Evolutionary conservation across 768 basidiomycete genomes (phyloP).

Genomic region (Nidula microcarpa): DNA sequence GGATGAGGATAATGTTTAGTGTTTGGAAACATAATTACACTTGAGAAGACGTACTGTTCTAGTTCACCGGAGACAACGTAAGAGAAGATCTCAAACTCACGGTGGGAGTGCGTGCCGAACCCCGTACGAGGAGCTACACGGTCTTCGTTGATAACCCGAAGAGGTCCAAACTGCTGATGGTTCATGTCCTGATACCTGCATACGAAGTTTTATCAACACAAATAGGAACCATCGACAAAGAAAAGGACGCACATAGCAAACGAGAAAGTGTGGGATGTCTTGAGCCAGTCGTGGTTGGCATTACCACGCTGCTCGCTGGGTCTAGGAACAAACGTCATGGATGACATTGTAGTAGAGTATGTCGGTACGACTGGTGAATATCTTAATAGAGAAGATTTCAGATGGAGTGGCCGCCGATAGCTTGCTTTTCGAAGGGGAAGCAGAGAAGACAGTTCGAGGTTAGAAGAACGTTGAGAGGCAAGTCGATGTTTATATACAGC

Average conservation of each 20-base stretch:
- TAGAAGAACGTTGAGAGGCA: no score
- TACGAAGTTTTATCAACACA: not conserved
- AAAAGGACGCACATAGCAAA: slow-evolving; percentile 55
- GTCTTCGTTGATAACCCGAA: slow-evolving; percentile 93
- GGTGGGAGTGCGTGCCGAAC: slow-evolving; percentile 82
- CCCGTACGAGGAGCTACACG: slow-evolving; percentile 74
- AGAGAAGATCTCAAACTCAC: slow-evolving; percentile 89
- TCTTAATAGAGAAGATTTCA: no score
- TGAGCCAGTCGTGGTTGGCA: slow-evolving; percentile 83
- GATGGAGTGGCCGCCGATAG: no score
- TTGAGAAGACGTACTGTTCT: slow-evolving; percentile 60
- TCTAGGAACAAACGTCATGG: slow-evolving; percentile 44
- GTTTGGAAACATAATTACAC: not conserved
- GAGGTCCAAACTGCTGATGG: slow-evolving; percentile 62
- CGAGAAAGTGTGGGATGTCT: slow-evolving; percentile 83
- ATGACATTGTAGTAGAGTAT: slow-evolving; percentile 4
- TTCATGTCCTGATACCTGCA: slow-evolving; percentile 56
- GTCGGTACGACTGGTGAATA: slow-evolving; percentile 3
- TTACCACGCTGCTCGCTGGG: slow-evolving; percentile 65
- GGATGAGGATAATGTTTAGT: no score
- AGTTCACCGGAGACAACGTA: slow-evolving; percentile 79
- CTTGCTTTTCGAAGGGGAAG: no score
- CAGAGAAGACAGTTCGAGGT: no score
- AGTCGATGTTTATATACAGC: no score
- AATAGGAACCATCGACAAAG: slow-evolving; percentile 13